Conservation (phyloP, 352 stramenopile species). For the Pelagophyceae sp. region DNA sequence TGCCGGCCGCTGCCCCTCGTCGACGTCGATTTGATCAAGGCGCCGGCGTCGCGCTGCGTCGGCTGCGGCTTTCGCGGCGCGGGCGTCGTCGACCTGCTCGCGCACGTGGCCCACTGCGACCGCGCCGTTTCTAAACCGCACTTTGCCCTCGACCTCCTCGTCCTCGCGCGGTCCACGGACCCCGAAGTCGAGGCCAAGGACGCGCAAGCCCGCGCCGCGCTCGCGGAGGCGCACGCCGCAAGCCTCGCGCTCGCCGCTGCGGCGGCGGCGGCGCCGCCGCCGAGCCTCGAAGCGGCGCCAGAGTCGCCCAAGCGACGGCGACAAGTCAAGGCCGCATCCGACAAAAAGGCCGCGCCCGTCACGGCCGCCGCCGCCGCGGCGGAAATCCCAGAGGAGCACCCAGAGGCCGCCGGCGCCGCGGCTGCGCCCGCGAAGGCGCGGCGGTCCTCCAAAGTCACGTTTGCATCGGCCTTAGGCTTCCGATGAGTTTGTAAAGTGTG, state of each 20-base stretch:
- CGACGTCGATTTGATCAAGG: too few relatives aligned
- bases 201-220: too few relatives aligned
- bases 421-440: too few relatives aligned
- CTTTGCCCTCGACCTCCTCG: neutral
- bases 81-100: neutral
- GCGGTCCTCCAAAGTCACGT: too few relatives aligned
- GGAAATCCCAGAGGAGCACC: too few relatives aligned
- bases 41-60: neutral
- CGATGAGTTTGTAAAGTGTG: too few relatives aligned
- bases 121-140: neutral
- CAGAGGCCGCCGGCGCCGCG: too few relatives aligned
- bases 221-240: too few relatives aligned
- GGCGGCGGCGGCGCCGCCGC: too few relatives aligned
- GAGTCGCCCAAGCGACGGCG: neutral
- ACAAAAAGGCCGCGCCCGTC: neutral
- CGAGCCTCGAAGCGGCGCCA: too few relatives aligned
- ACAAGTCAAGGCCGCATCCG: neutral
- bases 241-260: neutral
- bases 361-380: neutral
- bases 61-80: neutral
- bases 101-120: neutral
- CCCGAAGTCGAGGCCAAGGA: neutral
- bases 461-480: too few relatives aligned
- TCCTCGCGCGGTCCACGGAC: neutral
- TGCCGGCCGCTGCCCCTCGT: too few relatives aligned